Evolutionary conservation across 306 rosid genomes (phyloP), one percentile per base, ranked within the genome.

Genomic region (Acacia acuminata): DNA sequence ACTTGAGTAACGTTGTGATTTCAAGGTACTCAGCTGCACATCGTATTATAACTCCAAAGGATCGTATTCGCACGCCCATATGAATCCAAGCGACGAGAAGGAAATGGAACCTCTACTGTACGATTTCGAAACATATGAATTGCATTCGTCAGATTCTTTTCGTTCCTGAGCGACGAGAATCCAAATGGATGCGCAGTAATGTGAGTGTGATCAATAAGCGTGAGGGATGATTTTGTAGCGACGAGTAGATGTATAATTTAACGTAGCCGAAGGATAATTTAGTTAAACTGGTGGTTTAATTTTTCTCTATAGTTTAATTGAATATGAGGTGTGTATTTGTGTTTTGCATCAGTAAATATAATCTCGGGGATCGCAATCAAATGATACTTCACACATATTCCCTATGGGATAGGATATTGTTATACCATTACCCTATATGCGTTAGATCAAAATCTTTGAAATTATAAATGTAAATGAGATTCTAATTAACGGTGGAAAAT

Each of bases 101-200:
- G 93, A 82, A 53, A 77, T 15, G 60, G 88, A 87, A 10, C 60
- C 64, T 27, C 76, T 81, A 24, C 58, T 77, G 53, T 78, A 68
- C 25, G 88, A 88, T 27, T 5, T 63, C 4, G 88, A 87, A 38
- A 1, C 77, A 22, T 82, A 88, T 79, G 20, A 73, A 8, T 13
- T 76, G 7, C 93, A 50, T 73, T 87, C 90, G 58, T 84, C 91
- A 0, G 90, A 87, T 80, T 86, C 89, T 0, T 90, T 91, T 17
- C 82, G 77, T 44, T 89, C 5, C 88, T 95, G 27, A 93, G 98
- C 45, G 98, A 95, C 13, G 98, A 95, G 36, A 93, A 95, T 82
- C 94, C 97, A 10, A 92, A 91, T 48, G 97, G 91, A 5, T 93
- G 98, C 80, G 81, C 81, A 0, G 11, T 92, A 20, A 85, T 93